phyloP scores from a whole-genome alignment of 441 rosid species.

The Gossypium gossypioides region DNA sequence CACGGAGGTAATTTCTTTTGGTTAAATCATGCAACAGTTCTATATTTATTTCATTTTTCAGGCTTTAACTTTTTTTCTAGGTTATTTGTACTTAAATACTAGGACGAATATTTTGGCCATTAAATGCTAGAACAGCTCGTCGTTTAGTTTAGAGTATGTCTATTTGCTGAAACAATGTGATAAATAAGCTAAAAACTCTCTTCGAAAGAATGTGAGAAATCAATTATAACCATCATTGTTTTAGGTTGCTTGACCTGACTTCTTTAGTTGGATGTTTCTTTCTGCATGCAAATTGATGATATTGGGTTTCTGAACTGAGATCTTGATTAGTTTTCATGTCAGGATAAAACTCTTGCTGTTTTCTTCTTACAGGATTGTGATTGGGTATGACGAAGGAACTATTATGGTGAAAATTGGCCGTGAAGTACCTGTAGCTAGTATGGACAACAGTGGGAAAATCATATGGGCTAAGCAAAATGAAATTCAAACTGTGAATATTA shows the following conservation, averaged over 20 bases:
- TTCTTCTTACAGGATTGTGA: constrained; percentile 51
- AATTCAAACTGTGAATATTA: constrained; percentile 93
- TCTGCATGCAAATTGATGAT: background rate
- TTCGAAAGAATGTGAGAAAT: background rate
- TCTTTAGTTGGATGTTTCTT: background rate
- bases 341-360: background rate
- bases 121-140: background rate
- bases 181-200: background rate
- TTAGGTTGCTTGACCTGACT: background rate
- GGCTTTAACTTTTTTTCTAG: background rate
- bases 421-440: constrained; percentile 96
- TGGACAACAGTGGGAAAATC: constrained; percentile 97
- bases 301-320: background rate
- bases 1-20: constrained; percentile 49
- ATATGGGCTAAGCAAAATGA: constrained; percentile 99
- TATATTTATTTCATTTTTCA: no score
- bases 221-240: background rate
- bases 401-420: constrained; percentile 96
- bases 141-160: background rate
- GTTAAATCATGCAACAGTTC: background rate
- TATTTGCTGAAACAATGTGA: background rate
- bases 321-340: background rate
- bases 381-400: constrained; percentile 97
- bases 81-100: background rate
- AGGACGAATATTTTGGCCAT: background rate